A percentile compares a stretch with the other conserved stretches of the same genome.
phyloP scores from a whole-genome alignment of 208 protist genomes.

The Leishmania guyanensis region DNA sequence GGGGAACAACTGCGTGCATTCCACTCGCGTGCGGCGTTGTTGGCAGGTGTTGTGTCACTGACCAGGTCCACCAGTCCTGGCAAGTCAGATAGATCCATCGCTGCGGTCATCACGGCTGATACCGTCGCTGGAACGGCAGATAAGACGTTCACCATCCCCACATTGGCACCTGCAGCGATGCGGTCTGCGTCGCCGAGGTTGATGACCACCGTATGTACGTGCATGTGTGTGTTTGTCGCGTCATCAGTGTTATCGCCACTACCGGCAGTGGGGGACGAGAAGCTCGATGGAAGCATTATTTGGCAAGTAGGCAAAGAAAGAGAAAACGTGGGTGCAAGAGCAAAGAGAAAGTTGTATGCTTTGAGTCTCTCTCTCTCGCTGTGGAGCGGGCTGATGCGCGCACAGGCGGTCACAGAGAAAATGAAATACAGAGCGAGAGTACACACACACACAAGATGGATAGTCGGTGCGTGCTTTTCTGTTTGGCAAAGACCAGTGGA shows the following conservation, averaged over 20 bases:
- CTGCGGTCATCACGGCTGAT: background rate
- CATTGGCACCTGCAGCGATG: background rate
- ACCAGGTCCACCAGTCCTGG: slow-evolving; percentile 4
- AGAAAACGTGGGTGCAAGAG: background rate
- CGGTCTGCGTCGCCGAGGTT: background rate
- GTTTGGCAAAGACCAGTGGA: too few relatives aligned
- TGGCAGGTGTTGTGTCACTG: slow-evolving; percentile 2
- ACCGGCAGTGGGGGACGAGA: background rate
- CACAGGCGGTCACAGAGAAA: background rate
- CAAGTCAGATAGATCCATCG: background rate
- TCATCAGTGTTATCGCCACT: background rate
- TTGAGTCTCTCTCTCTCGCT: background rate
- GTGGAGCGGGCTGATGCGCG: background rate
- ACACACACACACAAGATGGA: background rate
- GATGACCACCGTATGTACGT: slow-evolving; percentile 4
- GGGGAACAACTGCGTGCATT: slow-evolving; percentile 8
- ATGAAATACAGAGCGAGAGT: background rate
- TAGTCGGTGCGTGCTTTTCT: background rate
- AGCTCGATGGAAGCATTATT: background rate
- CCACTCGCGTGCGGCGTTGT: slow-evolving; percentile 16
- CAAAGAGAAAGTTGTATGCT: background rate
- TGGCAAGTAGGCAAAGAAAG: background rate
- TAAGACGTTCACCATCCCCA: background rate
- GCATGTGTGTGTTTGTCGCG: background rate
- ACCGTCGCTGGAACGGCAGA: slow-evolving; percentile 2